Evolutionary conservation across 1,139 yeast genomes (phyloP).

Genomic region (Magnusiomyces ingens): DNA sequence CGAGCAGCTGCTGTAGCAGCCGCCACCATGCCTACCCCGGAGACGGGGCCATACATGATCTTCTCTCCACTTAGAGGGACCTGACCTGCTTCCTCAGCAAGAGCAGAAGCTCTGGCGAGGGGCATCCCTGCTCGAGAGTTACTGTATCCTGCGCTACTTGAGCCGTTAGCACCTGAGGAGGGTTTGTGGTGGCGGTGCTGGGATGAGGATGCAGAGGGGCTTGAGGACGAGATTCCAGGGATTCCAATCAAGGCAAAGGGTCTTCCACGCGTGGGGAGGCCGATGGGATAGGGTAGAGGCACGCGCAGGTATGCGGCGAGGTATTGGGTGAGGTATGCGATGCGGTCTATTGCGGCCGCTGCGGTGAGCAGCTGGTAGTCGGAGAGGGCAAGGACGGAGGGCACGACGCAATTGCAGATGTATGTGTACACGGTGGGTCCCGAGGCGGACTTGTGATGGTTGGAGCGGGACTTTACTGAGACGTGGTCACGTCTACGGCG

Average conservation of each 20-base stretch:
- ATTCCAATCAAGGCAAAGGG: constrained; percentile 24
- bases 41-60: constrained; percentile 15
- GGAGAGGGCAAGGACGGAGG: no score
- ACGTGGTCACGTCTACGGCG: no score
- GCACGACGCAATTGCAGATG: no score
- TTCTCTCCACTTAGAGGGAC: constrained; percentile 2
- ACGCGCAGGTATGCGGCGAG: constrained; percentile 31
- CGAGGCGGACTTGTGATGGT: no score
- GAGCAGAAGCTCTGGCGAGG: neutral
- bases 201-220: neutral
- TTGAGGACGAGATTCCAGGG: neutral
- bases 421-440: no score
- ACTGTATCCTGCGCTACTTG: neutral
- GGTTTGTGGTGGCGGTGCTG: neutral
- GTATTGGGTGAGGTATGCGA: constrained; percentile 27
- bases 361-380: no score
- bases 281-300: constrained; percentile 29
- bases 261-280: constrained; percentile 25
- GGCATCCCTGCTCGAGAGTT: no score
- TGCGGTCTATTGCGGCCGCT: constrained; percentile 30
- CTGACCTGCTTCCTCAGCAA: constrained; percentile 14
- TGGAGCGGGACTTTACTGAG: no score
- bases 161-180: no score
- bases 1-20: neutral
- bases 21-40: constrained; percentile 2